Conservation (phyloP, 2,329 filamentous ascomycete species). For the Emericellopsis atlantica region DNA sequence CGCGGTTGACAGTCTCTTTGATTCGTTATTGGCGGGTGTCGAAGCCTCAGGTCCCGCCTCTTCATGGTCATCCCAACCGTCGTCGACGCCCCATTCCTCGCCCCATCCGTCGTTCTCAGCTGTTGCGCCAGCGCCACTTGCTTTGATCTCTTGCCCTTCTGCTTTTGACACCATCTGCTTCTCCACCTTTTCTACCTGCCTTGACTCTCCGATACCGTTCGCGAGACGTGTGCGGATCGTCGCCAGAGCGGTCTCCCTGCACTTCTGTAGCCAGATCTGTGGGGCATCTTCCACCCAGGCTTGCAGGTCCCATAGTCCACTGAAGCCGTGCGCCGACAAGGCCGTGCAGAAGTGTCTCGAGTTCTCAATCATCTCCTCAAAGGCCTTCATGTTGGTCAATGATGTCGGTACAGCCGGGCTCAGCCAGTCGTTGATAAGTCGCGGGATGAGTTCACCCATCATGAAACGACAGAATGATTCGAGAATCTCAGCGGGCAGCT, state of each 20-base stretch:
- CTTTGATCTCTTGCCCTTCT: conserved; percentile 52
- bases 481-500: conserved; percentile 41
- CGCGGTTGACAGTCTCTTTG: conserved; percentile 8
- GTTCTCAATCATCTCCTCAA: conserved; percentile 56
- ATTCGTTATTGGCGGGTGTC: conserved; percentile 5
- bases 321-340: conserved; percentile 51
- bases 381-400: conserved; percentile 55
- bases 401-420: conserved; percentile 64
- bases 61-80: conserved; percentile 66
- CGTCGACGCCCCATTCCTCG: conserved; percentile 53
- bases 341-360: conserved; percentile 51
- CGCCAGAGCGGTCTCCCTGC: conserved; percentile 68
- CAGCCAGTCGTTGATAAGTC: conserved; percentile 63
- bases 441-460: conserved; percentile 54
- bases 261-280: conserved; percentile 73
- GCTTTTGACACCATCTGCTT: conserved; percentile 61
- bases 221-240: conserved; percentile 58
- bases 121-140: conserved; percentile 32
- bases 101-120: conserved; percentile 53
- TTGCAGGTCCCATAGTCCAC: conserved; percentile 47
- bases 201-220: conserved; percentile 51
- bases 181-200: conserved; percentile 71
- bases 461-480: conserved; percentile 54
- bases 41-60: conserved; percentile 16
- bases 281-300: conserved; percentile 76